Conservation (phyloP, 2,329 filamentous ascomycete species). For the Cryoendolithus antarcticus region DNA sequence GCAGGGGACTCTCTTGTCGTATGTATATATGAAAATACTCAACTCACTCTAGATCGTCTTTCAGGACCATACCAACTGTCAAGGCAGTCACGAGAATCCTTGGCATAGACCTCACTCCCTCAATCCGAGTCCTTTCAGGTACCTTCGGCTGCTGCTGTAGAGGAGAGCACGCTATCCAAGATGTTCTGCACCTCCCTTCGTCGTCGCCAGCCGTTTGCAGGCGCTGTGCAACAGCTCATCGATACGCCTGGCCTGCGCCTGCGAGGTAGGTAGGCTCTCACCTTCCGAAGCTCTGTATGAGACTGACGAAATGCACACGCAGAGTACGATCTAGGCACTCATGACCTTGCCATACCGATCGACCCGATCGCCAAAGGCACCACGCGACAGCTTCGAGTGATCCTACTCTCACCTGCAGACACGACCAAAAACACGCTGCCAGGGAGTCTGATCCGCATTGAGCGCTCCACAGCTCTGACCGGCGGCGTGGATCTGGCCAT, state of each 20-base stretch:
- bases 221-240: constrained; percentile 13
- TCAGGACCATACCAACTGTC: not conserved
- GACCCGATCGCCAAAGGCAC: constrained; percentile 1
- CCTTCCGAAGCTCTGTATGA: too few relatives aligned
- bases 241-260: constrained; percentile 13
- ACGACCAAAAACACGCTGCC: constrained; percentile 10
- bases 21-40: constrained; percentile 9
- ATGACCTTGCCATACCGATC: constrained; percentile 24
- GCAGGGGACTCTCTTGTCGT: too few relatives aligned
- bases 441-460: constrained; percentile 18
- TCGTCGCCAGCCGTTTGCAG: constrained; percentile 25
- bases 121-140: too few relatives aligned
- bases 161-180: too few relatives aligned
- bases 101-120: too few relatives aligned
- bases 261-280: constrained; percentile 9
- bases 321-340: constrained; percentile 23
- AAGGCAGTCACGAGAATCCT: not conserved
- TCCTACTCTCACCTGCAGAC: constrained; percentile 21
- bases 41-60: constrained; percentile 6
- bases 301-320: too few relatives aligned
- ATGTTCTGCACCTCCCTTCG: constrained; percentile 31
- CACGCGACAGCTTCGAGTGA: constrained; percentile 15
- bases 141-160: too few relatives aligned
- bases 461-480: constrained; percentile 19
- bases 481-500: constrained; percentile 20